Conservation (phyloP, 2,329 filamentous ascomycete species). For the Colletotrichum sp. region DNA sequence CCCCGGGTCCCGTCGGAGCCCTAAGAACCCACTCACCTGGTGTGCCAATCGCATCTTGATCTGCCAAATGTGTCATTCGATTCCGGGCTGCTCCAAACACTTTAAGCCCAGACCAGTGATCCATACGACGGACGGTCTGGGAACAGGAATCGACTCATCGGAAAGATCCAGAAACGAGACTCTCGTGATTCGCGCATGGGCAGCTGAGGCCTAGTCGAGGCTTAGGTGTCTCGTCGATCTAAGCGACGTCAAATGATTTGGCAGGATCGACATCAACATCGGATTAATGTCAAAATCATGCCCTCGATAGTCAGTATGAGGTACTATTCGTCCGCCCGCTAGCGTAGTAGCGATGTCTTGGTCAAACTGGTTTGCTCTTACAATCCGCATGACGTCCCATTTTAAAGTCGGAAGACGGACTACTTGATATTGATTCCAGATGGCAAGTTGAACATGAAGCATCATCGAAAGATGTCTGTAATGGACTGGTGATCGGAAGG, state of each 20-base stretch:
- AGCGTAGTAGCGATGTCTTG: not conserved
- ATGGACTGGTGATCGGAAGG: not conserved
- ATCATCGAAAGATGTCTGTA: not conserved
- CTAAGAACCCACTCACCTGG: not conserved
- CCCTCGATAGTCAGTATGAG: not conserved
- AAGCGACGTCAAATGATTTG: not conserved
- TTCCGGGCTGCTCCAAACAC: not conserved
- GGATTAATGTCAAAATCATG: not conserved
- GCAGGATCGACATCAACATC: not conserved
- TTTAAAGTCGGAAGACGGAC: not conserved
- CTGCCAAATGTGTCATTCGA: not conserved
- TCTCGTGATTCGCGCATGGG: not conserved
- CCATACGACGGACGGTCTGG: not conserved
- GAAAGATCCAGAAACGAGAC: not conserved
- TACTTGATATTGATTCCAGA: not conserved
- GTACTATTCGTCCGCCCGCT: not conserved
- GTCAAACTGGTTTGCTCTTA: not conserved
- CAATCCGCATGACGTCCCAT: not conserved
- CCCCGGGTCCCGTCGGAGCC: not conserved
- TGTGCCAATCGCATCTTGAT: slow-evolving; percentile 13
- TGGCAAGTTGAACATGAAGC: not conserved
- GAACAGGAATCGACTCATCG: not conserved
- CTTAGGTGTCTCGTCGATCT: not conserved
- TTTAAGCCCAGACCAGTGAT: not conserved
- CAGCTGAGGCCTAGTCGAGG: not conserved